phyloP scores from a whole-genome alignment of 1,284 basidiomycete genomes.

The Fomitopsis pinicola region DNA sequence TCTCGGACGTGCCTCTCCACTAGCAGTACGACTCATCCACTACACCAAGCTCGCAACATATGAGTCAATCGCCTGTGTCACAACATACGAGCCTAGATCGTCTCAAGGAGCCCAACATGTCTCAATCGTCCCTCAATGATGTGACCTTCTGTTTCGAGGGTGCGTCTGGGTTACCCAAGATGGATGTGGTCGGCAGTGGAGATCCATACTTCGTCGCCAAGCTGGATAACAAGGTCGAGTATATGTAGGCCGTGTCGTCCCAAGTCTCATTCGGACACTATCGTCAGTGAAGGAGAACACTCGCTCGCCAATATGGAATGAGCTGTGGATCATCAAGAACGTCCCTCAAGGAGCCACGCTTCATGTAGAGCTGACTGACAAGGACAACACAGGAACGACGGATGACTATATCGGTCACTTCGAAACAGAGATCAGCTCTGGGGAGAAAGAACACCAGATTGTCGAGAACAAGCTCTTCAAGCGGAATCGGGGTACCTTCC shows the following conservation, averaged over 20 bases:
- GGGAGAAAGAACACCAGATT: slow-evolving; percentile 59
- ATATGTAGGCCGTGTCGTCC: slow-evolving; percentile 41
- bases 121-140: slow-evolving; percentile 35
- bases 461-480: slow-evolving; percentile 41
- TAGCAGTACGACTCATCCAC: too few relatives aligned
- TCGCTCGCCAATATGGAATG: slow-evolving; percentile 68
- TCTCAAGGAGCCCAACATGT: not conserved
- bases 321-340: slow-evolving; percentile 65
- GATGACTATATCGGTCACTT: slow-evolving; percentile 68
- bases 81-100: not conserved
- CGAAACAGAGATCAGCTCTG: slow-evolving; percentile 44
- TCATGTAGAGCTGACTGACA: slow-evolving; percentile 56
- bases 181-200: slow-evolving; percentile 62
- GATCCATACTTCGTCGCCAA: slow-evolving; percentile 72
- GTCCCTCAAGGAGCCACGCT: slow-evolving; percentile 58
- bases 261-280: not conserved
- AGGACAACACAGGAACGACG: slow-evolving; percentile 52
- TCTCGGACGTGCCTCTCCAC: too few relatives aligned
- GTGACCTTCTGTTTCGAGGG: slow-evolving; percentile 64
- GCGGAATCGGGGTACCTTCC: slow-evolving; percentile 55
- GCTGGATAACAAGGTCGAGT: slow-evolving; percentile 56
- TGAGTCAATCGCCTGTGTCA: not conserved
- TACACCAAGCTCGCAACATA: too few relatives aligned
- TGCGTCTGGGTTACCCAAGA: slow-evolving; percentile 62
- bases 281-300: slow-evolving; percentile 61